These are phyloP conservation scores for Fusarium guadeloupense DNA, from an alignment of 2,329 filamentous ascomycete genomes.

Conservation along the genomic window DNA sequence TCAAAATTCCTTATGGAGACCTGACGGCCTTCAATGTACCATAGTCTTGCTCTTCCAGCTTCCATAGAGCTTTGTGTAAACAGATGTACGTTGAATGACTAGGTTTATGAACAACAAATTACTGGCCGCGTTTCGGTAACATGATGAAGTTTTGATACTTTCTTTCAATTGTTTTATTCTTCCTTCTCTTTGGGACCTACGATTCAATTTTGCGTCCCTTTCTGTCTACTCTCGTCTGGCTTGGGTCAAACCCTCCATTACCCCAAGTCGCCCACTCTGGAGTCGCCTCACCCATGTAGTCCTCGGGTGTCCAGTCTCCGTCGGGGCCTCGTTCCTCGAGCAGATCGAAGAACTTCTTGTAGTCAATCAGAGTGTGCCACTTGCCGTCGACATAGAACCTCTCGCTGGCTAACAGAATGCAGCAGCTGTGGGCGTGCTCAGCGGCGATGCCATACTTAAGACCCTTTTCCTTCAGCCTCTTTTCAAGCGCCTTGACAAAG, in stretches of 20 bases:
- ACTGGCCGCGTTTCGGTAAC: slow-evolving; percentile 46
- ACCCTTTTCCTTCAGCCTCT: slow-evolving; percentile 73
- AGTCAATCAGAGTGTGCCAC: slow-evolving; percentile 95
- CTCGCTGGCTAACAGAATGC: slow-evolving; percentile 83
- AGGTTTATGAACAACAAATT: slow-evolving; percentile 46
- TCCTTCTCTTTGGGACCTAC: slow-evolving; percentile 9
- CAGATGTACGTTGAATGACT: slow-evolving; percentile 49
- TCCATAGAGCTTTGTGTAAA: slow-evolving; percentile 56
- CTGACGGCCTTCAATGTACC: slow-evolving; percentile 51
- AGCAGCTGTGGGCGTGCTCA: slow-evolving; percentile 95
- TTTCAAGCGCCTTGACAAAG: slow-evolving; percentile 81
- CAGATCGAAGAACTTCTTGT: slow-evolving; percentile 85
- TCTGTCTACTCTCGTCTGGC: slow-evolving; percentile 86
- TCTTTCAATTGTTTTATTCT: slow-evolving; percentile 18
- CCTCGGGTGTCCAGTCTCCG: slow-evolving; percentile 82
- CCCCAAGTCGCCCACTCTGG: slow-evolving; percentile 97
- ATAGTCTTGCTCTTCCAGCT: slow-evolving; percentile 52
- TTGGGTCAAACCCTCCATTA: slow-evolving; percentile 91
- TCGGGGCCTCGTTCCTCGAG: slow-evolving; percentile 74
- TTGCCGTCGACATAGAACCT: slow-evolving; percentile 79
- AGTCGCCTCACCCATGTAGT: slow-evolving; percentile 86
- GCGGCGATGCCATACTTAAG: slow-evolving; percentile 90
- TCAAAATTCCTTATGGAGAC: slow-evolving; percentile 41
- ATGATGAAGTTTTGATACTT: slow-evolving; percentile 39
- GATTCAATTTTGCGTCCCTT: slow-evolving; percentile 76